These are phyloP conservation scores for Schizosaccharomyces cryophilus DNA, from an alignment of 805 yeast species.

Conservation along the genomic window DNA sequence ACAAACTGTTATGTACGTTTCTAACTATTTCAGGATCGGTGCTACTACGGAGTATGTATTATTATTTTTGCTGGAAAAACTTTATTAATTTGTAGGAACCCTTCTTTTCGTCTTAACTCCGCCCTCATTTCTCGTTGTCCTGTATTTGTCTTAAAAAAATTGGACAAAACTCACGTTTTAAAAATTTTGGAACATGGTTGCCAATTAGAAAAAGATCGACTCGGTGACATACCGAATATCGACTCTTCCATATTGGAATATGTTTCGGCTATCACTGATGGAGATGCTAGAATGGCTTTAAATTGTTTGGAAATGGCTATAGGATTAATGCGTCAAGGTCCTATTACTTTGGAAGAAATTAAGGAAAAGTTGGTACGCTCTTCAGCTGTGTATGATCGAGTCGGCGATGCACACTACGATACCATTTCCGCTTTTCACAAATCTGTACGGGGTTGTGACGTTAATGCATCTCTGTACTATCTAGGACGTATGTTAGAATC, in stretches of 20 bases:
- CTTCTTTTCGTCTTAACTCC: conserved; percentile 53
- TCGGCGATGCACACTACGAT: conserved; percentile 85
- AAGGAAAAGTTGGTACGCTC: conserved; percentile 6
- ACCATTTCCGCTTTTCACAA: conserved; percentile 90
- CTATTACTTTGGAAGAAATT: conserved; percentile 12
- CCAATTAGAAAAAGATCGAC: background rate
- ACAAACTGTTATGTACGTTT: background rate
- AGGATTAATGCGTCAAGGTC: conserved; percentile 5
- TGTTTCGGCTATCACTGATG: conserved; percentile 51
- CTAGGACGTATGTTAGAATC: conserved; percentile 70
- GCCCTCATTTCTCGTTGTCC: conserved; percentile 72
- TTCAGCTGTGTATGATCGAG: conserved; percentile 44
- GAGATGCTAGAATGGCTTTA: conserved; percentile 70
- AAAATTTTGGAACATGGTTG: conserved; percentile 31
- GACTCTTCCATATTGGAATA: conserved; percentile 30
- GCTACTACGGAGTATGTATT: conserved; percentile 59
- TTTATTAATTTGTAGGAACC: conserved; percentile 22
- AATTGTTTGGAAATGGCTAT: conserved; percentile 44
- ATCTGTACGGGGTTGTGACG: conserved; percentile 66
- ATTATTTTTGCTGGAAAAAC: background rate
- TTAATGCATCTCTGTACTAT: conserved; percentile 75
- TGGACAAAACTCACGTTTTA: conserved; percentile 25
- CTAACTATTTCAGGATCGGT: conserved; percentile 27
- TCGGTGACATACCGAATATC: background rate
- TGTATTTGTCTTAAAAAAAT: conserved; percentile 39